Percentiles rank a stretch among this genome's conserved stretches.
Evolutionary conservation across 495 filamentous ascomycete species (phyloP).

Genomic region (Penicillium robsamsonii): DNA sequence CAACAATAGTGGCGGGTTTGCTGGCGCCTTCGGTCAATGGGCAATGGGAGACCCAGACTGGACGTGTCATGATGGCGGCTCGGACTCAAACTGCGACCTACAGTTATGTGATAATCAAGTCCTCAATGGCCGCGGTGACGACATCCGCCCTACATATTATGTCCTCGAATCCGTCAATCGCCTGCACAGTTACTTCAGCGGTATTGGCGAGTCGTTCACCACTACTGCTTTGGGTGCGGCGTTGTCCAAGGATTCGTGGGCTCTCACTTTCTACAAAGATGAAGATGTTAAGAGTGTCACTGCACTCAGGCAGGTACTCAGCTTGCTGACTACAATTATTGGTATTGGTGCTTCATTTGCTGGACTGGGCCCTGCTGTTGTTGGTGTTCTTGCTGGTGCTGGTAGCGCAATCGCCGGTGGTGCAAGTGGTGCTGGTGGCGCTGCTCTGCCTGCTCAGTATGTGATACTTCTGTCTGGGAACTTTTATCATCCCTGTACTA

Average conservation of each 20-base stretch:
- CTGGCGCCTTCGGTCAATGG: slow-evolving; percentile 25
- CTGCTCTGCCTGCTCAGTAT: slow-evolving; percentile 11
- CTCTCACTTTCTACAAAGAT: slow-evolving; percentile 26
- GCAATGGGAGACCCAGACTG: slow-evolving; percentile 31
- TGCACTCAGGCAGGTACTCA: slow-evolving; percentile 20
- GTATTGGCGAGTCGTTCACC: slow-evolving; percentile 23
- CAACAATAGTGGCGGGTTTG: slow-evolving; percentile 21
- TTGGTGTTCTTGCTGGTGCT: slow-evolving; percentile 17
- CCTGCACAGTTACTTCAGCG: slow-evolving; percentile 24
- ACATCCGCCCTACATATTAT: slow-evolving; percentile 25
- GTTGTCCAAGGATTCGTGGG: slow-evolving; percentile 25
- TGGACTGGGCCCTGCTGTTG: slow-evolving; percentile 13
- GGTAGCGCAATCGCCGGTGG: slow-evolving; percentile 11
- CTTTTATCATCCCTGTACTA: neutral
- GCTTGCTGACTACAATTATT: slow-evolving; percentile 14
- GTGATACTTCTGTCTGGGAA: neutral
- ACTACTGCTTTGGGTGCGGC: slow-evolving; percentile 26
- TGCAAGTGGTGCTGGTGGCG: slow-evolving; percentile 4
- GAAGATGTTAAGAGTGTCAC: slow-evolving; percentile 23
- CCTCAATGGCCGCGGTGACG: slow-evolving; percentile 20
- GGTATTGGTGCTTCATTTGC: slow-evolving; percentile 25
- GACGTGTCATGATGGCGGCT: slow-evolving; percentile 25
- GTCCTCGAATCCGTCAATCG: slow-evolving; percentile 26
- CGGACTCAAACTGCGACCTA: slow-evolving; percentile 23
- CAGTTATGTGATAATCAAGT: slow-evolving; percentile 22